Evolutionary conservation across 495 filamentous ascomycete genomes (phyloP), one percentile per base, ranked within the genome.

Genomic region (Hyaloscypha finlandica): DNA sequence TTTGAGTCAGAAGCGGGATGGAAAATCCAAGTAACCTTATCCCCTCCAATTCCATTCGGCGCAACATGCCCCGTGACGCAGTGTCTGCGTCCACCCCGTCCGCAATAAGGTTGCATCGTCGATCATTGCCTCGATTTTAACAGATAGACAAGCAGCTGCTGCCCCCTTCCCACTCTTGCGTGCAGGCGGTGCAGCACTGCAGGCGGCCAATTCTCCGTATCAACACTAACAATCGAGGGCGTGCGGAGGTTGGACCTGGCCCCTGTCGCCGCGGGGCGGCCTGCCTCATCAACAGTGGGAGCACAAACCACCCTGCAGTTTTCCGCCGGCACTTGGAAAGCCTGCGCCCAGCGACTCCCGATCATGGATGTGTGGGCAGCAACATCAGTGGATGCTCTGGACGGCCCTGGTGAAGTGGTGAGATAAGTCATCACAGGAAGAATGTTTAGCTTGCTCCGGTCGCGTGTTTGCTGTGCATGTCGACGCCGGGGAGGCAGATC

Each of bases 71-170:
- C 16, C 42, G 42, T 48, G 42, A 48, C 16, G 16, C 42, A 48
- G 8, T 37, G 0, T 37, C 6, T 37, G 8, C 8, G 8, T 37
- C 8, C 42, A 48, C 42, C 42, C 25, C 3, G 4, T 48, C 29
- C n/a, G 59, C 29, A 61, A 61, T 61, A 61, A 61, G 59, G 59
- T 61, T 61, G 59, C 59, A 48, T 61, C 35, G 59, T 42, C 59
- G 59, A 61, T 61, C 59, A 61, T 48, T 48, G n/a, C 35, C 33
- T 48, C 37, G 22, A 61, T 45, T 11, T 60, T 29, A 33, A 48
- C 42, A 22, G 20, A 61, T 31, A 61, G 29, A 19, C 32, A 61
- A 61, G 58, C 58, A 61, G 4, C 25, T 48, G 4, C 25, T 48
- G 56, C 29, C 42, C 42, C 16, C 56, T 56, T 56, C 30, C 22